A percentile compares a stretch with the other conserved stretches of the same genome.
phyloP scores from a whole-genome alignment of 2,329 filamentous ascomycete species.

The Geoglossum cookeanum region DNA sequence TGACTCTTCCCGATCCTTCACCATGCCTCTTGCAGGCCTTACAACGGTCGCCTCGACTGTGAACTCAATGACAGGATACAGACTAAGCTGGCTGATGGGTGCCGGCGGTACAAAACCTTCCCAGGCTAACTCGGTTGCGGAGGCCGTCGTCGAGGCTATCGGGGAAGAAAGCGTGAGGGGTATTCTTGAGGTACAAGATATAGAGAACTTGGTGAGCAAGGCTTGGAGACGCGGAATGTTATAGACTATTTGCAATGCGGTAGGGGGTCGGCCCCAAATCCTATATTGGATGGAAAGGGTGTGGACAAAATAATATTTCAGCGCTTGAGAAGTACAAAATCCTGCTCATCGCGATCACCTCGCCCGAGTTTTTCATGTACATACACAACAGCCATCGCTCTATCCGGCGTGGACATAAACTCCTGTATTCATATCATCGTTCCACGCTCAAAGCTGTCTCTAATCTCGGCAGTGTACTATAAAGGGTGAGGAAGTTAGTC shows the following conservation, averaged over 20 bases:
- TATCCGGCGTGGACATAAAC: background rate
- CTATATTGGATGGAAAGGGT: no score
- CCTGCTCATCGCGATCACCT: background rate
- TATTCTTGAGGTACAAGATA: conserved; percentile 56
- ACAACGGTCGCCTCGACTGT: conserved; percentile 56
- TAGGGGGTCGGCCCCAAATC: background rate
- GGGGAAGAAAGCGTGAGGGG: conserved; percentile 54
- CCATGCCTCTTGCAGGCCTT: conserved; percentile 64
- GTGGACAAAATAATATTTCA: no score
- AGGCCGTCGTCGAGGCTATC: conserved; percentile 77
- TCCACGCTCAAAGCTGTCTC: conserved; percentile 92
- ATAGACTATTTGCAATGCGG: conserved; percentile 19
- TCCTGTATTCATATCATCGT: conserved; percentile 63
- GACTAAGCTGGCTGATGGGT: conserved; percentile 59
- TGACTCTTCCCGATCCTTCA: conserved; percentile 63
- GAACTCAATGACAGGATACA: conserved; percentile 58
- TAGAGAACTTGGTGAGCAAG: conserved; percentile 62
- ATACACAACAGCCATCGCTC: background rate
- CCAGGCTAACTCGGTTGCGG: conserved; percentile 69
- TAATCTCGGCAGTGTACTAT: conserved; percentile 80
- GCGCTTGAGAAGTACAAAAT: no score
- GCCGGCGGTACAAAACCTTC: conserved; percentile 70
- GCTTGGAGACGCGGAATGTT: conserved; percentile 86
- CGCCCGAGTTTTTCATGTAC: background rate
- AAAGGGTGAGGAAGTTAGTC: conserved; percentile 11